These are phyloP conservation scores for Fragosphaeria purpurea DNA, from an alignment of 2,329 filamentous ascomycete genomes.

Conservation along the genomic window DNA sequence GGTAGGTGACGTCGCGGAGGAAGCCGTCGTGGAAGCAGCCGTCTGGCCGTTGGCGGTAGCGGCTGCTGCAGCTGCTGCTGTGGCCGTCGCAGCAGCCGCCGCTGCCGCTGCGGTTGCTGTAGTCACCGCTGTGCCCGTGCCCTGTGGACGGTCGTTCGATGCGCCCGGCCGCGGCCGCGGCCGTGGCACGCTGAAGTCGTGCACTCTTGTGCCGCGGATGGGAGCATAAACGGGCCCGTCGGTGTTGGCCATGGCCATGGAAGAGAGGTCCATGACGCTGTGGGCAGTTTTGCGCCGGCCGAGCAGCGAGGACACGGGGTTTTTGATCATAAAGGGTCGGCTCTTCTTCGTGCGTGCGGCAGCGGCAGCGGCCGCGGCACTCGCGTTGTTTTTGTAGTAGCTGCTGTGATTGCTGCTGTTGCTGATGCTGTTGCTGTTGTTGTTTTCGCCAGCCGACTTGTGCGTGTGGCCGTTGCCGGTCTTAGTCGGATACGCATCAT, in stretches of 20 bases:
- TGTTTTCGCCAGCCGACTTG: constrained; percentile 25
- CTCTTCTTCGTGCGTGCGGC: constrained; percentile 40
- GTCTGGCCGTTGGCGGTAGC: not conserved
- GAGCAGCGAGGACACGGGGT: constrained; percentile 49
- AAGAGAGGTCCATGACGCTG: constrained; percentile 31
- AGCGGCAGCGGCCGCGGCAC: constrained; percentile 30
- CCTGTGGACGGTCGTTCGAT: constrained; percentile 16
- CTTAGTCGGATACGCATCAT: no score
- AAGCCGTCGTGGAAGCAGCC: no score
- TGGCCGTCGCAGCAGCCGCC: constrained; percentile 3
- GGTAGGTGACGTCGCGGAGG: no score
- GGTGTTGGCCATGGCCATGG: constrained; percentile 29
- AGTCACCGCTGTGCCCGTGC: no score
- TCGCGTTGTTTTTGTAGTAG: constrained; percentile 22
- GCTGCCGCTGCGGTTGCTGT: constrained; percentile 2
- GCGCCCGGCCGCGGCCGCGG: constrained; percentile 29
- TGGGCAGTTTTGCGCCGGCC: constrained; percentile 47
- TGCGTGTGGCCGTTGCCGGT: no score
- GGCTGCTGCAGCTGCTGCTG: constrained; percentile 6
- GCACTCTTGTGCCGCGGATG: constrained; percentile 53
- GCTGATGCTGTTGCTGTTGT: constrained; percentile 27
- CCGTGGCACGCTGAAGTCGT: constrained; percentile 56
- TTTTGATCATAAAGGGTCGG: constrained; percentile 45
- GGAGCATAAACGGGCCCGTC: constrained; percentile 48
- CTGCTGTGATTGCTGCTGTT: constrained; percentile 29